Base-by-base conservation (phyloP, 1,139 yeast genomes). In the Spathaspora sp. region DNA sequence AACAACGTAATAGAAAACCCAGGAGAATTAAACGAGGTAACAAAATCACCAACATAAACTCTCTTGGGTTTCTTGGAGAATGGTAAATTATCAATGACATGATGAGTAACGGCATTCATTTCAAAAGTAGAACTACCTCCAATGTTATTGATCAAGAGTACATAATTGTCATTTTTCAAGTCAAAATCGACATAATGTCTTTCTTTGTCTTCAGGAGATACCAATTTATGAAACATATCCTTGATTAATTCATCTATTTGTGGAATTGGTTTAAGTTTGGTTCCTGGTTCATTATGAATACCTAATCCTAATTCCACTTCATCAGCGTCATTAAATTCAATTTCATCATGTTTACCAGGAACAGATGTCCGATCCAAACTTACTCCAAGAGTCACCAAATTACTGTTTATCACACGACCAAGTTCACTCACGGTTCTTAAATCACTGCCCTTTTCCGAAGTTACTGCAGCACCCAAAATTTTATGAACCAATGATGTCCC, bases 281-380 rank as follows among this genome's bases (percentile, higher is more conserved):
- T 74, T 47, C 97, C 97, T 0, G 97, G 95, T 62, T 91, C 98
- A 60, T 91, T 91, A 65, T 91, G 98, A 51, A 91, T 91, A 43
- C 98, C 98, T 82, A 91, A 85, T 24, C 98, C 98, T 52, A 91
- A 75, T 65, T 91, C 98, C 56, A 86, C 85, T 62, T 89, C 90
- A 47, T 80, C 68, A 2, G 60, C 62, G 5, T 63, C 67, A 39
- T 76, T 68, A 51, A 70, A 67, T 39, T 69, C 72, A 34, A 66
- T 67, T 51, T 84, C 77, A 43, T 78, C 70, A 16, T 51, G 78
- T 50, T 84, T 78, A 6, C 96, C 96, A 2, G 98, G 97, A 38
- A 89, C 95, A 41, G 88, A 82, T 47, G 95, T 89, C 57, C 95
- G 89, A 57, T 88, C 96, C 55, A 91, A 74, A 1, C 96, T 87